A percentile compares a stretch with the other conserved stretches of the same genome.
Evolutionary conservation across 768 basidiomycete genomes (phyloP).

Genomic region (Pleurotus sapidus): DNA sequence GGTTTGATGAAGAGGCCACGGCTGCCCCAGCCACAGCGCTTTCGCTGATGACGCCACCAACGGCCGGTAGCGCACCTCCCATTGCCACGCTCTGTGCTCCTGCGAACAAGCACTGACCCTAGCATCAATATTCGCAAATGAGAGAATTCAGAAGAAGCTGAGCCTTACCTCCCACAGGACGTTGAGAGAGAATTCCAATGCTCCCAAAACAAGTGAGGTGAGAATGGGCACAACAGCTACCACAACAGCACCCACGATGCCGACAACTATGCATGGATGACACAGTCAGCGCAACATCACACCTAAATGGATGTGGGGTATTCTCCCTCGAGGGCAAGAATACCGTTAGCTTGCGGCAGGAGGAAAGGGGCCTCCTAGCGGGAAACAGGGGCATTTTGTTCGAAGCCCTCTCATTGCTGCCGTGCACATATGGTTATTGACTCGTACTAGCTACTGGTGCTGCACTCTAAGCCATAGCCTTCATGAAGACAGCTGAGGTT

Average conservation of each 20-base stretch:
- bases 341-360: too few relatives aligned
- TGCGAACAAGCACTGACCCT: slow-evolving; percentile 4
- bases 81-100: slow-evolving; percentile 11
- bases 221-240: neutral
- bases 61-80: slow-evolving; percentile 9
- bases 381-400: too few relatives aligned
- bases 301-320: too few relatives aligned
- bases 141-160: too few relatives aligned
- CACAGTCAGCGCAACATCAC: too few relatives aligned
- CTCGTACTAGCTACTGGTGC: too few relatives aligned
- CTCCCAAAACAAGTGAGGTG: neutral
- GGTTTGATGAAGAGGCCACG: neutral
- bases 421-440: too few relatives aligned
- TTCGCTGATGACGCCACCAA: slow-evolving; percentile 2
- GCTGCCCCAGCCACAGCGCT: neutral
- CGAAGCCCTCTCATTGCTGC: too few relatives aligned
- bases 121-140: neutral
- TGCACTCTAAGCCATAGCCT: too few relatives aligned
- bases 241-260: neutral
- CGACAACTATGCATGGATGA: neutral
- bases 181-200: slow-evolving; percentile 2
- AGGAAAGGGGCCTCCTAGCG: too few relatives aligned
- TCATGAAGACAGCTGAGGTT: too few relatives aligned
- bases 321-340: too few relatives aligned
- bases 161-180: slow-evolving; percentile 10